Base-by-base conservation (phyloP, 2,329 filamentous ascomycete genomes). In the Hypoxylon sp. region DNA sequence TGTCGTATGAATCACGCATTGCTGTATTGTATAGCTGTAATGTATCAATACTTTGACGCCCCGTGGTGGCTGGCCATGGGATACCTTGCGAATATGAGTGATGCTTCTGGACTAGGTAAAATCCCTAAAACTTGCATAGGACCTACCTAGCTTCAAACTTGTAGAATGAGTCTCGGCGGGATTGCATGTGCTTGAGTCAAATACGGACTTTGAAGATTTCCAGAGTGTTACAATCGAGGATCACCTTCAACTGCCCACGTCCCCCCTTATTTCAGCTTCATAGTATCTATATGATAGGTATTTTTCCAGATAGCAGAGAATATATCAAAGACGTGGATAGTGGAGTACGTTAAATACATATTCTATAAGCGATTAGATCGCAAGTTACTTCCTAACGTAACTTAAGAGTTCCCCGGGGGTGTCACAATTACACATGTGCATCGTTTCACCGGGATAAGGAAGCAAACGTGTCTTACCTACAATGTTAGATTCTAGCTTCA, bases 21-120 rank as follows among this genome's bases (percentile, higher is more conserved):
- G 51, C 38, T 58, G 49, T 64, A 53, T 53, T 67, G 49, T 64
- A 64, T 64, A 64, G 59, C 50, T 63, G 58, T 62, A 52, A 21
- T 60, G 60, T 67, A 63, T 48, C 25, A 67, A 41, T 49, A 63
- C 53, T 23, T 23, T 46, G 48, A 46, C 48, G 38, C 21, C 28
- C 21, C 17, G 21, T 9, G 14, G 23, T 13, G 30, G 14, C 5
- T 36, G n/a, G 41, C 11, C 25, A 23, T 11, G 23, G 25, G 36
- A 34, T 11, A 25, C 41, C 23, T 19, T 36, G 28, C 10, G 55
- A n/a, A 32, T 46, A 38, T 38, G 17, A 23, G 10, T 17, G 13
- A n/a, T 38, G 32, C 23, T 25, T 30, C 10, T 43, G 25, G 36
- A 5, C 14, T 13, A 13, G 21, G n/a, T n/a, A n/a, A n/a, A 10